phyloP scores from a whole-genome alignment of 371 early-diverging fungal species.

The Saksenaea oblongispora region DNA sequence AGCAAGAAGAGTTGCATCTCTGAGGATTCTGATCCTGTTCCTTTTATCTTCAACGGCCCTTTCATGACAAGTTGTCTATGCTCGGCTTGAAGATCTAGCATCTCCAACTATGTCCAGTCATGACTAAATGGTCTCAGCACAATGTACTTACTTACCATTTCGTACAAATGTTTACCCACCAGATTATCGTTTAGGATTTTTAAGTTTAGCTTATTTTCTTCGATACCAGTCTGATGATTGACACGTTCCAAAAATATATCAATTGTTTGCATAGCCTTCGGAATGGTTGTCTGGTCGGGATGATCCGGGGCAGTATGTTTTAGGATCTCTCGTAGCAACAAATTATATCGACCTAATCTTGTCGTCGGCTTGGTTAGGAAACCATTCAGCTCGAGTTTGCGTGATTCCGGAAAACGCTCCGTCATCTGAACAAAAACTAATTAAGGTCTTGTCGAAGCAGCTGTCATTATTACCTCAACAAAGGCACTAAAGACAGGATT shows the following conservation, averaged over 20 bases:
- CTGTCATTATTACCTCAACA: constrained; percentile 52
- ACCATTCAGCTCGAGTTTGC: constrained; percentile 79
- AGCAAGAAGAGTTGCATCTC: constrained; percentile 80
- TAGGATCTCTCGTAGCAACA: constrained; percentile 83
- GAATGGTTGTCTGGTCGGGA: constrained; percentile 67
- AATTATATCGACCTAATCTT: constrained; percentile 85
- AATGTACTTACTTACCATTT: not conserved
- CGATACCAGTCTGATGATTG: constrained; percentile 83
- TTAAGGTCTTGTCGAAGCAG: not conserved
- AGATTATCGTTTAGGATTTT: constrained; percentile 30
- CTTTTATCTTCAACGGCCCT: constrained; percentile 74
- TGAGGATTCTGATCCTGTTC: constrained; percentile 64
- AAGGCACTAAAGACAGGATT: constrained; percentile 74
- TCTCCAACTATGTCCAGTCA: not conserved
- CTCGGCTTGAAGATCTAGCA: constrained; percentile 39
- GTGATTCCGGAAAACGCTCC: constrained; percentile 76
- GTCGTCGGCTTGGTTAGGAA: constrained; percentile 87
- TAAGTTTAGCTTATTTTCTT: constrained; percentile 78
- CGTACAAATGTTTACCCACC: constrained; percentile 17
- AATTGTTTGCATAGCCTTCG: constrained; percentile 63
- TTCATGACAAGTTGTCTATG: constrained; percentile 74
- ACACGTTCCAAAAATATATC: constrained; percentile 71
- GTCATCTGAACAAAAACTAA: constrained; percentile 44
- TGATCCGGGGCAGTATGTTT: constrained; percentile 82
- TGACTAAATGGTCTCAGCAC: not conserved